Base-by-base conservation (phyloP, 345 rosid species). In the Eucalyptus erythrocorys region DNA sequence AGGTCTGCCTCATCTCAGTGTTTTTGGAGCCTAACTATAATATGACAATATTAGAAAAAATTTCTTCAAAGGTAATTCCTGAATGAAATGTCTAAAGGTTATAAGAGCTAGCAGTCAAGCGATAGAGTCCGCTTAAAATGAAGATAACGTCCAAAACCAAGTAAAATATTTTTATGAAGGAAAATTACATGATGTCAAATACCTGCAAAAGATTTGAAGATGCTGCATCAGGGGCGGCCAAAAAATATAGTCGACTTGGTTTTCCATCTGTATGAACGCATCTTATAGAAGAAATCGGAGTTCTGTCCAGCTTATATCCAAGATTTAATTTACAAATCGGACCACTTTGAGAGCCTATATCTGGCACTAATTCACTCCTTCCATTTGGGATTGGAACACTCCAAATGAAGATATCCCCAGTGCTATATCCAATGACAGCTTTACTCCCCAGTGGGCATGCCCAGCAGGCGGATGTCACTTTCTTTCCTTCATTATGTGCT, bases 401-500 rank as follows among this genome's bases (percentile, higher is more conserved):
- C 98, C 98, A 96, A 66, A 96, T 91, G 32, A 92, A 91, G 88
- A 97, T 94, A 50, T 97, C 99, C 13, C 99, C 99, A 50, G 92
- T 96, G 86, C 91, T 95, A 91, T 96, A 97, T 40, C 99, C 99
- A 89, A 96, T 93, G 48, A 93, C 95, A 90, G 95, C 94, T 94
- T 92, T 97, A 93, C 93, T 96, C 90, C 99, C 99, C 87, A 91
- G 85, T 40, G 98, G 97, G 57, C 99, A 97, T 64, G 93, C 96
- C 99, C 99, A 97, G 86, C 98, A 94, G 64, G 98, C 98, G 85
- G 95, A 94, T 59, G 99, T 96, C 87, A 91, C 97, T 92, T 93
- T 94, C 94, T 95, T 97, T 48, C 90, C 93, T 80, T 96, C 99
- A 86, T 91, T 93, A 22, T 92, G 86, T 85, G 91, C 89, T 82